phyloP scores from a whole-genome alignment of 1,284 basidiomycete genomes.

The Trametes sp. region DNA sequence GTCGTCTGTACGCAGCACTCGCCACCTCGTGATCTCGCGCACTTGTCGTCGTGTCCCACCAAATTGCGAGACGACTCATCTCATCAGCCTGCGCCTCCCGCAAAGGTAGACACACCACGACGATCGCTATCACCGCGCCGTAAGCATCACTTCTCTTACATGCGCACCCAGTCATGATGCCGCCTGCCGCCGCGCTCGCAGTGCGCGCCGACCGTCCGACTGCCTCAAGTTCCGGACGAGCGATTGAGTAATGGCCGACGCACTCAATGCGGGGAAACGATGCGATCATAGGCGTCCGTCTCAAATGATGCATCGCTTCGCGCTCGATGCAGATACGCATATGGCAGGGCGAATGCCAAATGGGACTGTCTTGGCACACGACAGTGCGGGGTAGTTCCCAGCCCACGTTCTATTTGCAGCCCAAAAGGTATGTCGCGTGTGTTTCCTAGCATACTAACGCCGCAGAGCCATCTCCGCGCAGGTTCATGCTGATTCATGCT shows the following conservation, averaged over 20 bases:
- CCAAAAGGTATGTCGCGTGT: neutral
- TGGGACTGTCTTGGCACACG: neutral
- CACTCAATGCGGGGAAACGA: neutral
- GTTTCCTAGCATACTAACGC: neutral
- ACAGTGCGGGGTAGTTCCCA: neutral
- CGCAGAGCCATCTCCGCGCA: too few species aligned
- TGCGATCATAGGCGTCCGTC: neutral
- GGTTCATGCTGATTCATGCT: too few species aligned
- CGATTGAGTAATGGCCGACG: slow-evolving; percentile 15
- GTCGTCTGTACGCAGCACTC: neutral
- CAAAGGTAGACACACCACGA: slow-evolving; percentile 4
- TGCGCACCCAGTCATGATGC: neutral
- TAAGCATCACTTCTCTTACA: slow-evolving; percentile 10
- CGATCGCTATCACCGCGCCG: slow-evolving; percentile 5
- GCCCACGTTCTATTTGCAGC: neutral
- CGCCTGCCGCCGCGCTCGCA: neutral
- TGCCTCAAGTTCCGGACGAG: slow-evolving; percentile 16
- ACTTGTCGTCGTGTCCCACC: neutral
- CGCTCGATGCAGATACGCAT: neutral
- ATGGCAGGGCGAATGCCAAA: neutral
- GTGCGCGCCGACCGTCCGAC: slow-evolving; percentile 3
- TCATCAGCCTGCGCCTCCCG: slow-evolving; percentile 1
- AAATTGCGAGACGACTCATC: neutral
- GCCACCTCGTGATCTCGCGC: neutral
- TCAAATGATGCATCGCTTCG: too few species aligned